Percentiles rank a stretch among this genome's conserved stretches.
Conservation (phyloP, 2,329 filamentous ascomycete genomes). For the Dactylellina parvicollis region DNA sequence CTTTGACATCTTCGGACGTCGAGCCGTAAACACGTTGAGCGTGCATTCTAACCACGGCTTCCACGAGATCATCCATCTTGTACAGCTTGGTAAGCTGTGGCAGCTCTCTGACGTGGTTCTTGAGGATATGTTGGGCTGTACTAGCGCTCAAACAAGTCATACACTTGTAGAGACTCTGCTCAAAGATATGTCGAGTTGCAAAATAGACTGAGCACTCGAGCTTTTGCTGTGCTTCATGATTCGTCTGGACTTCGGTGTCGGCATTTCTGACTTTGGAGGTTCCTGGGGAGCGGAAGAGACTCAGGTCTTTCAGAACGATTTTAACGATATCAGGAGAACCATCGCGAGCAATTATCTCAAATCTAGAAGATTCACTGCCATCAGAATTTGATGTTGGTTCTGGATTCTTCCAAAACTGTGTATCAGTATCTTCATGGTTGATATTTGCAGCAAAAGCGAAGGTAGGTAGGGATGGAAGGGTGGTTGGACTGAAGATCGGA, state of each 20-base stretch:
- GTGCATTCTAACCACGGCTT: slow-evolving; percentile 17
- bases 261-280: background rate
- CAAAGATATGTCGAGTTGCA: slow-evolving; percentile 15
- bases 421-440: background rate
- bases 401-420: background rate
- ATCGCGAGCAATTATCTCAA: background rate
- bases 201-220: slow-evolving; percentile 30
- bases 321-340: background rate
- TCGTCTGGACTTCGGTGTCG: background rate
- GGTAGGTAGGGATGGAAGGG: background rate
- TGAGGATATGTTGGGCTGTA: slow-evolving; percentile 16
- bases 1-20: background rate
- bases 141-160: slow-evolving; percentile 5
- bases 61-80: slow-evolving; percentile 26
- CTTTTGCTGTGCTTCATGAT: slow-evolving; percentile 10
- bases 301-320: too few relatives aligned
- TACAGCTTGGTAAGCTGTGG: background rate
- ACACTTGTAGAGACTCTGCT: slow-evolving; percentile 17
- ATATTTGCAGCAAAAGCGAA: background rate
- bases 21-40: slow-evolving; percentile 21
- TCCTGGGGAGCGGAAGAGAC: too few relatives aligned
- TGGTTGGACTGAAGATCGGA: slow-evolving; percentile 24
- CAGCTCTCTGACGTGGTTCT: slow-evolving; percentile 20
- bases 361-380: background rate
- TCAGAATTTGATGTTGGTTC: background rate